phyloP scores from a whole-genome alignment of 305 asterid genomes.

The Rubia tinctorum region DNA sequence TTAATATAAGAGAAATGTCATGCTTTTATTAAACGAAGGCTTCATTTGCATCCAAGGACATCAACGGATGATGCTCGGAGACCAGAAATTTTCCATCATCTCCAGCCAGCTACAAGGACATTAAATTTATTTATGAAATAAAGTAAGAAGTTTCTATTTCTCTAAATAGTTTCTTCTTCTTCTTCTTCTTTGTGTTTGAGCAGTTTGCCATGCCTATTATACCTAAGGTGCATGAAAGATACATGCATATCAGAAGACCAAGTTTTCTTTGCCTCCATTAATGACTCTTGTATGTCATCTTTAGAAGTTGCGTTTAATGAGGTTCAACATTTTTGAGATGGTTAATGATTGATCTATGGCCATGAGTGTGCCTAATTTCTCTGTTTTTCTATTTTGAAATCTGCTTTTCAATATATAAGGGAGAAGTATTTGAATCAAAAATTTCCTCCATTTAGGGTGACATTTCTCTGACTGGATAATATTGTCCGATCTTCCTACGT shows the following conservation, averaged over 20 bases:
- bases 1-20: background rate
- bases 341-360: background rate
- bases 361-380: background rate
- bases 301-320: background rate
- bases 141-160: background rate
- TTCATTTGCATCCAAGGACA: background rate
- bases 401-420: background rate
- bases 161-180: background rate
- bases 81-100: background rate
- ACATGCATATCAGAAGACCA: constrained; percentile 89
- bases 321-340: background rate
- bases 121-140: background rate
- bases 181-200: background rate
- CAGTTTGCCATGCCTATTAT: constrained; percentile 88
- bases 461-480: background rate
- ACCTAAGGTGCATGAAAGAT: constrained; percentile 79
- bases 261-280: constrained; percentile 82
- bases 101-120: background rate
- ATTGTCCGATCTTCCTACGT: background rate
- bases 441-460: background rate
- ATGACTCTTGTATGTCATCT: constrained; percentile 75
- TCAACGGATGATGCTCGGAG: background rate
- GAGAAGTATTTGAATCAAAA: background rate
- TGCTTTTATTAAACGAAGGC: background rate
- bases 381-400: constrained; percentile 3